Conservation (phyloP, 2,329 filamentous ascomycete species). For the Penicillium griseofulvum region DNA sequence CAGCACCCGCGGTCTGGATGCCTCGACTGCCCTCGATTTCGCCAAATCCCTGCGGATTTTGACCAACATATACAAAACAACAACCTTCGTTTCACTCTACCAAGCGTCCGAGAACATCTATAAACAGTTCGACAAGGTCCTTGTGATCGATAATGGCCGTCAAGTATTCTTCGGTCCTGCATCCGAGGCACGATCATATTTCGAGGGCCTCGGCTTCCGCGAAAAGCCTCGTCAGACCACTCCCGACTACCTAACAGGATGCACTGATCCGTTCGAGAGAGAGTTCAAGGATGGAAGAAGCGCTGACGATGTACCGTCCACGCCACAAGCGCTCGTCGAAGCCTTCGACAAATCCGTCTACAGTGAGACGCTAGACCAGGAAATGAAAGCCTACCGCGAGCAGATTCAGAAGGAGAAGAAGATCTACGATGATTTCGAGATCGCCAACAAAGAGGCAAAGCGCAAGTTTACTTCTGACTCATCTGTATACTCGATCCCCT, state of each 20-base stretch:
- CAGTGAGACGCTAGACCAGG: constrained; percentile 56
- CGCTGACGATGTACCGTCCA: constrained; percentile 65
- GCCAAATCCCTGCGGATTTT: constrained; percentile 70
- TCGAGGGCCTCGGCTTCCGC: constrained; percentile 72
- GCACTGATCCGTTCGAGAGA: constrained; percentile 80
- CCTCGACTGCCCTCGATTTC: constrained; percentile 66
- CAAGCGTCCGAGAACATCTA: constrained; percentile 83
- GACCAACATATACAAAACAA: constrained; percentile 79
- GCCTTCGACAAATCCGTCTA: constrained; percentile 68
- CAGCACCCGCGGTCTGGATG: constrained; percentile 66
- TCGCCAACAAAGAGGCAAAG: constrained; percentile 75
- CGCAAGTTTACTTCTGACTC: constrained; percentile 66
- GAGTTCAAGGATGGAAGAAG: constrained; percentile 69
- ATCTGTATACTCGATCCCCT: constrained; percentile 80
- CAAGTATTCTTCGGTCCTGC: constrained; percentile 74
- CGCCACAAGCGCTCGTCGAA: constrained; percentile 62
- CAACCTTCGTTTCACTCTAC: constrained; percentile 82
- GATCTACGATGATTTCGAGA: constrained; percentile 71
- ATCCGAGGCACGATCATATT: constrained; percentile 67
- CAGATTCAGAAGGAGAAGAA: constrained; percentile 63
- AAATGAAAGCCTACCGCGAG: constrained; percentile 69
- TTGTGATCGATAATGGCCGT: constrained; percentile 73
- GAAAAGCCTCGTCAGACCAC: constrained; percentile 75
- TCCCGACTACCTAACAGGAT: constrained; percentile 77
- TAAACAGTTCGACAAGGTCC: constrained; percentile 75